A percentile compares a stretch with the other conserved stretches of the same genome.
Conservation (phyloP, 2,329 filamentous ascomycete genomes). For the Lachnellula hyalina region DNA sequence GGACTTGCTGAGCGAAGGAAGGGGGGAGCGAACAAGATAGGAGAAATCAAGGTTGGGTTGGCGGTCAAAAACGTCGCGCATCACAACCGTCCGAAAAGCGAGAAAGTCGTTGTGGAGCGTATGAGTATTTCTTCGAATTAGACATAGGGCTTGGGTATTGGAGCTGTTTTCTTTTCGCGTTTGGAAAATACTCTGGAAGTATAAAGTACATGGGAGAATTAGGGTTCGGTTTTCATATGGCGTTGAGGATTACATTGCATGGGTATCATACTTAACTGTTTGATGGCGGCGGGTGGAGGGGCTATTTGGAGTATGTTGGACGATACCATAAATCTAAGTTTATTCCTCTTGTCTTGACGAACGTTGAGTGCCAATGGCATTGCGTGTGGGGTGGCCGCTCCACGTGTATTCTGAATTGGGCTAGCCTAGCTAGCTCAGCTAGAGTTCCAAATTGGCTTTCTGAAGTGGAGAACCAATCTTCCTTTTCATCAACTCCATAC, state of each 20-base stretch:
- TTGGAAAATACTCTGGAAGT: conserved; percentile 8
- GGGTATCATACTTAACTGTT: not conserved
- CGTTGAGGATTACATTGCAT: not conserved
- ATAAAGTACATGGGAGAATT: not conserved
- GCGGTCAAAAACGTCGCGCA: conserved; percentile 15
- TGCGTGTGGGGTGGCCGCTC: too few species aligned
- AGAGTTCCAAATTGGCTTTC: too few species aligned
- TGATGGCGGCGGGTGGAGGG: not conserved
- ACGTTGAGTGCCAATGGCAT: not conserved
- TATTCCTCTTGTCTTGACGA: not conserved
- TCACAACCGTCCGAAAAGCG: conserved; percentile 35
- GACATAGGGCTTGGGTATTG: not conserved
- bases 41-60: conserved; percentile 22
- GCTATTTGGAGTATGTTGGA: not conserved
- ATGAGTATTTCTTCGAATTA: conserved; percentile 13
- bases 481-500: too few species aligned
- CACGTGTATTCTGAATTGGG: too few species aligned
- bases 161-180: not conserved
- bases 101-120: conserved; percentile 47
- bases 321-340: not conserved
- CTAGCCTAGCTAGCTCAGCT: too few species aligned
- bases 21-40: conserved; percentile 6
- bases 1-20: conserved; percentile 33
- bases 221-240: not conserved
- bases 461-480: too few species aligned